A percentile compares a stretch with the other conserved stretches of the same genome.
phyloP scores from a whole-genome alignment of 345 rosid genomes.

The Aquilaria sinensis region DNA sequence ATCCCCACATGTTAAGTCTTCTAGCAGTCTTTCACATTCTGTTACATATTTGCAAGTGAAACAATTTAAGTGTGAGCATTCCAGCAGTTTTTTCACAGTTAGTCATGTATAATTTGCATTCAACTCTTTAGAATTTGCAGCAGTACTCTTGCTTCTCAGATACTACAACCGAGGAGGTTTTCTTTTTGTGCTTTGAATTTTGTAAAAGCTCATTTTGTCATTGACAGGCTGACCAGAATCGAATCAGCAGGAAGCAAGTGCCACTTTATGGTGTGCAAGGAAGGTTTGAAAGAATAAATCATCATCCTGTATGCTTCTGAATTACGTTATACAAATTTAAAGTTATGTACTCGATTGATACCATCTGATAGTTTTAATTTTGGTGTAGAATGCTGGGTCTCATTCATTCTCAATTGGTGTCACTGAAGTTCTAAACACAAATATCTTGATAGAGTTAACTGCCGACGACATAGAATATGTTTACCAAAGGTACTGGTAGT shows the following conservation, averaged over 20 bases:
- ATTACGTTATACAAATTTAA: slow-evolving; percentile 3
- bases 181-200: neutral
- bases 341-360: neutral
- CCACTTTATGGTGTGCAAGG: slow-evolving; percentile 84
- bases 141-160: neutral
- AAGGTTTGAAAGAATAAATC: slow-evolving; percentile 84
- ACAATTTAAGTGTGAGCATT: too few species aligned
- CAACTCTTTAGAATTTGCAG: too few species aligned
- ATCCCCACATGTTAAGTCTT: slow-evolving; percentile 3
- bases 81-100: too few species aligned
- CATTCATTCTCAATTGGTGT: slow-evolving; percentile 90
- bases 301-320: slow-evolving; percentile 72
- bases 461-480: slow-evolving; percentile 97
- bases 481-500: slow-evolving; percentile 52
- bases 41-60: too few species aligned
- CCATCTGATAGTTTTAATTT: slow-evolving; percentile 8
- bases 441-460: slow-evolving; percentile 67
- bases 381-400: slow-evolving; percentile 70
- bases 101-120: too few species aligned
- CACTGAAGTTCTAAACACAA: slow-evolving; percentile 84
- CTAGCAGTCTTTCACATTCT: too few species aligned
- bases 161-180: neutral
- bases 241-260: slow-evolving; percentile 51
- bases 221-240: slow-evolving; percentile 79
- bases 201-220: slow-evolving; percentile 8